phyloP scores from a whole-genome alignment of 1,139 yeast genomes.

The Zygoascus sp. region DNA sequence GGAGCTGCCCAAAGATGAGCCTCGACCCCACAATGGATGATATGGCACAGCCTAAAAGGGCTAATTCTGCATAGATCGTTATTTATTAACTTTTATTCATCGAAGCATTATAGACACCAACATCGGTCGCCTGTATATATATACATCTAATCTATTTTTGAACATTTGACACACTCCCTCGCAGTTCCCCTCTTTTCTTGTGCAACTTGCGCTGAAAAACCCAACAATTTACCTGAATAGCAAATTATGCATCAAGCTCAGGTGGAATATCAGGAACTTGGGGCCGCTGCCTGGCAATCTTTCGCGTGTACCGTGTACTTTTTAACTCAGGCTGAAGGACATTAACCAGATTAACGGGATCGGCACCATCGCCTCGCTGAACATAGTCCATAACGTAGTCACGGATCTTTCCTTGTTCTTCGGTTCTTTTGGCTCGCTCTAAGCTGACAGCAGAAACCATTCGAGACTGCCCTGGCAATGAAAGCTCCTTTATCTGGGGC shows the following conservation, averaged over 20 bases:
- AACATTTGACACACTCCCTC: too few relatives aligned
- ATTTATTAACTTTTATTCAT: not conserved
- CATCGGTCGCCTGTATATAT: not conserved
- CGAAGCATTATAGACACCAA: not conserved
- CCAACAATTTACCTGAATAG: not conserved
- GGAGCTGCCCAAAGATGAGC: slow-evolving; percentile 6
- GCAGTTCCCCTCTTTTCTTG: too few relatives aligned
- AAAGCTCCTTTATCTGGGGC: slow-evolving; percentile 19
- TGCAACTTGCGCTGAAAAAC: too few relatives aligned
- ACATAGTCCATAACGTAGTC: slow-evolving; percentile 29
- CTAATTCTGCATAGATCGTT: not conserved
- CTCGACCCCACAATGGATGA: not conserved
- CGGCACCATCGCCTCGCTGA: slow-evolving; percentile 11
- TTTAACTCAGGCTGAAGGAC: slow-evolving; percentile 21
- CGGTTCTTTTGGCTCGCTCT: slow-evolving; percentile 23
- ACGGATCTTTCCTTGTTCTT: slow-evolving; percentile 28
- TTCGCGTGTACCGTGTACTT: slow-evolving; percentile 16
- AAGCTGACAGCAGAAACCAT: slow-evolving; percentile 26
- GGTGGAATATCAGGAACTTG: slow-evolving; percentile 5
- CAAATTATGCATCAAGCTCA: not conserved
- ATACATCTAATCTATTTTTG: not conserved
- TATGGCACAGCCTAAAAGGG: too few relatives aligned
- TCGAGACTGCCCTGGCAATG: slow-evolving; percentile 28
- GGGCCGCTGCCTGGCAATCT: slow-evolving; percentile 3
- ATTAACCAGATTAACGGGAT: not conserved